These are phyloP conservation scores for Fistulifera solaris DNA, from an alignment of 108 stramenopile species.

Conservation along the genomic window DNA sequence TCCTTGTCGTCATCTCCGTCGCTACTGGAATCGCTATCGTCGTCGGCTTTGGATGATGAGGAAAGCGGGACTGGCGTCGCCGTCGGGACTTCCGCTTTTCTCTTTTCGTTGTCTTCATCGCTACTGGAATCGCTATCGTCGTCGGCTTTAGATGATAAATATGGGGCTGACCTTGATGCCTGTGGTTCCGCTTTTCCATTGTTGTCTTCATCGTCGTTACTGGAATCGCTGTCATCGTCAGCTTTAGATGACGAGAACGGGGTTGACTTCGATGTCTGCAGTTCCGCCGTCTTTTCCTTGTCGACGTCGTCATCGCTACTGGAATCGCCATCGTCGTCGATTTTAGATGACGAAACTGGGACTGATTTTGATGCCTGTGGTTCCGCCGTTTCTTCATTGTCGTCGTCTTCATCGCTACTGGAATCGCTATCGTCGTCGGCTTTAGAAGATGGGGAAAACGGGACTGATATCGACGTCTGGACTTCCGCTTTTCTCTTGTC, in stretches of 20 bases:
- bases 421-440: not conserved
- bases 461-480: not conserved
- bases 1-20: not conserved
- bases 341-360: no score
- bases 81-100: not conserved
- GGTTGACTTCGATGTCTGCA: no score
- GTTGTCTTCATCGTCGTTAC: not conserved
- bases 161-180: not conserved
- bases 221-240: not conserved
- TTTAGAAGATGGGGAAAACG: not conserved
- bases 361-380: not conserved
- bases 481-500: not conserved
- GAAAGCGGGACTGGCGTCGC: no score
- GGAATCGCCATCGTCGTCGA: not conserved
- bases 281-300: not conserved
- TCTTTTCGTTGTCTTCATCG: constrained; percentile 2
- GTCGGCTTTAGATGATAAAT: no score
- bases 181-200: not conserved
- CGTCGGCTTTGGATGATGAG: not conserved
- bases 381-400: not conserved
- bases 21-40: not conserved
- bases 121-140: not conserved
- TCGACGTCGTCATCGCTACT: not conserved
- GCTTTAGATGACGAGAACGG: not conserved
- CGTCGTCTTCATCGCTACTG: not conserved